Conservation (phyloP, 1,284 basidiomycete species). For the Mycena citricolor region DNA sequence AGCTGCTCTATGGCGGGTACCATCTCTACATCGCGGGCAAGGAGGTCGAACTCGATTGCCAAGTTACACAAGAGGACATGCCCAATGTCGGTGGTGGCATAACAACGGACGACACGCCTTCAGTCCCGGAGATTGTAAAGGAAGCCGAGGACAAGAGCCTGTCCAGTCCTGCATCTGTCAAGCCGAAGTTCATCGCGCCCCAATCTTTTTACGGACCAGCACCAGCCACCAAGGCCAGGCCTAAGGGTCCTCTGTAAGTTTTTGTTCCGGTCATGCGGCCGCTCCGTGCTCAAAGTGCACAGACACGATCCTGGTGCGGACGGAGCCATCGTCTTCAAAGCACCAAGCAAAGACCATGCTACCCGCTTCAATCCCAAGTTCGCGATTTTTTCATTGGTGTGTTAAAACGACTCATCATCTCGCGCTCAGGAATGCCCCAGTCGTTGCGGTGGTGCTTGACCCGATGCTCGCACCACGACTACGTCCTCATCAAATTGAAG, state of each 20-base stretch:
- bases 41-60: conserved; percentile 61
- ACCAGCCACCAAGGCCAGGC: conserved; percentile 39
- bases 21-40: conserved; percentile 53
- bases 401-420: conserved; percentile 10
- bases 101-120: conserved; percentile 28
- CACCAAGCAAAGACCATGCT: conserved; percentile 70
- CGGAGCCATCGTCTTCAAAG: conserved; percentile 86
- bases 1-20: conserved; percentile 49
- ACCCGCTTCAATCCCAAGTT: conserved; percentile 73
- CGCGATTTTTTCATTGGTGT: conserved; percentile 20
- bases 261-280: conserved; percentile 5
- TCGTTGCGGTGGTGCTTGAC: conserved; percentile 93
- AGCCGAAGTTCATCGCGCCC: conserved; percentile 45
- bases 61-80: conserved; percentile 48
- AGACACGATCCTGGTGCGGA: conserved; percentile 76
- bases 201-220: conserved; percentile 57
- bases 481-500: conserved; percentile 90
- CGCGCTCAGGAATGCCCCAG: conserved; percentile 46
- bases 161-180: conserved; percentile 5
- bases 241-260: conserved; percentile 55
- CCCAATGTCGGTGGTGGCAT: conserved; percentile 44
- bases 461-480: conserved; percentile 79
- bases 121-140: conserved; percentile 1
- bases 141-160: conserved; percentile 21
- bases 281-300: conserved; percentile 26